Evolutionary conservation across 2,329 filamentous ascomycete species (phyloP).

Genomic region (Teratosphaeria pseudoeucalypti): DNA sequence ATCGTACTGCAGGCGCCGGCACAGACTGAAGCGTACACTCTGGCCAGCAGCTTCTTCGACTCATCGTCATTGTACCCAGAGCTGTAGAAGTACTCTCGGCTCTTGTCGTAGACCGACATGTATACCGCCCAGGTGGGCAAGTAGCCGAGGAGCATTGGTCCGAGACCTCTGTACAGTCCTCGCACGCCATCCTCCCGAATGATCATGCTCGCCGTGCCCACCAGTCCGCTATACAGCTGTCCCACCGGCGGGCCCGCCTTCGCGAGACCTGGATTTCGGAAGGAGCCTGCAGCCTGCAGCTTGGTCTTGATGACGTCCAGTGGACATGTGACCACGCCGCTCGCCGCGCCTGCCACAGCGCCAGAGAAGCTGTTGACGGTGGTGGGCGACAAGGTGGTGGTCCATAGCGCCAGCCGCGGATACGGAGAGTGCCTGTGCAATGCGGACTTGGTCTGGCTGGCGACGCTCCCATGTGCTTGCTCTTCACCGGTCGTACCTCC

Average conservation of each 20-base stretch:
- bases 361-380: conserved; percentile 75
- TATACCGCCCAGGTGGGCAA: conserved; percentile 97
- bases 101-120: conserved; percentile 90
- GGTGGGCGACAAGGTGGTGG: conserved; percentile 41
- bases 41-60: conserved; percentile 49
- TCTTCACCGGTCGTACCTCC: conserved; percentile 9
- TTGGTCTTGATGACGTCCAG: conserved; percentile 99
- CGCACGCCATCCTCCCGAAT: conserved; percentile 79
- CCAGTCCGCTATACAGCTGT: conserved; percentile 67
- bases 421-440: conserved; percentile 16
- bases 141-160: conserved; percentile 91
- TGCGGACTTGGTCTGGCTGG: conserved; percentile 10
- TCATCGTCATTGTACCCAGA: conserved; percentile 48
- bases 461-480: conserved; percentile 16
- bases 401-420: conserved; percentile 29
- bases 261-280: conserved; percentile 36
- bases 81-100: conserved; percentile 62
- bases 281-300: conserved; percentile 86
- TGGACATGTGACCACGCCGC: conserved; percentile 88
- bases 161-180: conserved; percentile 86
- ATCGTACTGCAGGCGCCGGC: conserved; percentile 89
- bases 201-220: conserved; percentile 78
- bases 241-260: conserved; percentile 29
- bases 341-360: conserved; percentile 81
- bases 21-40: conserved; percentile 80